Evolutionary conservation across 2,329 filamentous ascomycete species (phyloP), one percentile per base, ranked within the genome.

Genomic region (Capronia epimyces): DNA sequence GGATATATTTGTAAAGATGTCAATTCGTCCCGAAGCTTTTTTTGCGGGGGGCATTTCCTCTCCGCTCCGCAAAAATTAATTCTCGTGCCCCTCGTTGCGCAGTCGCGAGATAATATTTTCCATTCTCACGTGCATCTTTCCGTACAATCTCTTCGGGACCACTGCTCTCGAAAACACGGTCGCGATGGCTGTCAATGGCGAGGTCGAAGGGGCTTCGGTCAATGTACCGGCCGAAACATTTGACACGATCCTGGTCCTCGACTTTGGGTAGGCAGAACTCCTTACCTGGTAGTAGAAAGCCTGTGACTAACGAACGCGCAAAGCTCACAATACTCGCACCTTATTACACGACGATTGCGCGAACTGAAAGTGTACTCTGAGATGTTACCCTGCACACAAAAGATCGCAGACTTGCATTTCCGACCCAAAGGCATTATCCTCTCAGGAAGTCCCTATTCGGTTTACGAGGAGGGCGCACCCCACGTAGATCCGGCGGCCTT

Each of bases 331-430:
- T 85, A 83, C 64, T 83, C 81, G 34, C 85, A 89, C 67, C 74
- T 90, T 32, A 89, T 90, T 64, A 82, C 82, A 8, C 77, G 87
- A 48, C 81, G 87, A 27, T 77, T 94, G 22, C 80, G 89, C 61
- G 81, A 86, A 62, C 78, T 94, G 69, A 85, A 84, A 72, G 79
- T 94, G 67, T 95, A 87, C 75, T 82, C 82, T 55, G 89, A 95
- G 73, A 86, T 95, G 83, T 81, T 94, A 37, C 87, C 87, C 18
- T 95, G 89, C 71, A 94, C 85, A 40, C 83, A 86, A 63, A 91
- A 91, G 74, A 70, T 94, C 18, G 73, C 80, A 5, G 87, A 93
- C 49, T 77, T 95, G 27, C 66, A 75, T 41, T 95, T 80, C 75
- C 89, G 82, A 65, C 91, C 91, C 16, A 86, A 85, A 65, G 91